Evolutionary conservation across 306 rosid genomes (phyloP), one percentile per base, ranked within the genome.

Genomic region (Phaseolus lunatus): DNA sequence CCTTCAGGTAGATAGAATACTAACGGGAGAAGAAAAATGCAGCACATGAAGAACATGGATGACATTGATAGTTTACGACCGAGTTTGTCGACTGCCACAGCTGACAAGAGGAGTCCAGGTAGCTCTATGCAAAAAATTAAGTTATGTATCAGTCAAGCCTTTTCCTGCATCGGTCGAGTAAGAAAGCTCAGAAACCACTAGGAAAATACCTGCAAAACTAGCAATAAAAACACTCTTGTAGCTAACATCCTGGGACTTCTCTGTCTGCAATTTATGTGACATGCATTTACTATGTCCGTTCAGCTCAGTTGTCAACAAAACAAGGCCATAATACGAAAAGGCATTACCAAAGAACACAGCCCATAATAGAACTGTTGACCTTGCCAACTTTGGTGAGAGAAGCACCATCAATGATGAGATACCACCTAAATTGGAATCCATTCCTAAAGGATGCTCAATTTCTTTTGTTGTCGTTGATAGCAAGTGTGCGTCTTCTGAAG

Each of bases 51-150:
- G 90, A 92, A 90, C 97, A 91, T 87, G 81, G 78, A 77, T 56
- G 99, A 84, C 99, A 95, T 95, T 5, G 97, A 92, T 59, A 83
- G 72, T 86, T 95, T 95, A 48, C 97, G 97, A 61, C 97, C 99
- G 5, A 95, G 70, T 89, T 68, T 95, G 76, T 92, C 99, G 24
- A 95, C 92, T 47, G 78, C 88, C 20, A 83, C 90, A 45, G 99
- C 99, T 35, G 99, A 80, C 78, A 92, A 75, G 67, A 87, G 81
- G 20, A 95, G 93, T 73, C 97, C 99, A 20, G 99, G 99, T 9
- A 95, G 43, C 93, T 95, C 99, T 95, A 80, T 82, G 77, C 47
- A 80, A 68, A 88, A 87, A 78, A 57, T 54, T 83, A 63, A 74
- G 54, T 61, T 39, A 78, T 64, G 88, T 56, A 81, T 86, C 74